Conservation (phyloP, 805 yeast genomes). For the Clavispora carvajalis region DNA sequence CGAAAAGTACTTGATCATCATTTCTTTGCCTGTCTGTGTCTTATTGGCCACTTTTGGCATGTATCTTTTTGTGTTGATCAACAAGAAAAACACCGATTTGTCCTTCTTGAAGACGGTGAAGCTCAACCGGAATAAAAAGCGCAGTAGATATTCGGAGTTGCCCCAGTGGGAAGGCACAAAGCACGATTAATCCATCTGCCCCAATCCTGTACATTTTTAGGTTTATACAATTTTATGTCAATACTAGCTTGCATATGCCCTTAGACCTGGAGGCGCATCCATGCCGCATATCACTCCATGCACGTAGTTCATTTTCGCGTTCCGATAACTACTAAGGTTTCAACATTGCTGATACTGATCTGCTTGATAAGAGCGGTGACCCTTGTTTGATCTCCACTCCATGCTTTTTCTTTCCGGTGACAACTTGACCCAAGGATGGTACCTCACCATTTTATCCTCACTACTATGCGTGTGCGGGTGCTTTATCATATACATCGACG, state of each 20-base stretch:
- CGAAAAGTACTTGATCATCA: constrained; percentile 56
- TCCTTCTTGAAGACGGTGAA: constrained; percentile 31
- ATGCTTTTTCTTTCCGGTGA: not conserved
- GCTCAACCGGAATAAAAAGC: constrained; percentile 21
- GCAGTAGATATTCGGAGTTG: constrained; percentile 21
- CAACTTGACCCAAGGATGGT: constrained; percentile 51
- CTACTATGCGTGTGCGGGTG: constrained; percentile 70
- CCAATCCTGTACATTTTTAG: not conserved
- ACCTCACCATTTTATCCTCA: constrained; percentile 60
- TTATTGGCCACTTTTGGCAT: constrained; percentile 53
- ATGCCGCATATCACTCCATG: not conserved
- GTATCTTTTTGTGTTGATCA: constrained; percentile 58
- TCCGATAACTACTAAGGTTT: not conserved
- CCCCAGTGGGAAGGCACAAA: constrained; percentile 27
- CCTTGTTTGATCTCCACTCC: not conserved
- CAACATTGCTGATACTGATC: not conserved
- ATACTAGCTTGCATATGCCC: not conserved
- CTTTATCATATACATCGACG: constrained; percentile 56
- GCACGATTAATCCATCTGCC: constrained; percentile 3
- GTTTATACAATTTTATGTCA: not conserved
- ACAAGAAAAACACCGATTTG: constrained; percentile 40
- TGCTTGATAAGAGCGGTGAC: not conserved
- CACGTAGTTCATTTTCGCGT: not conserved
- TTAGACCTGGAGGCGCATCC: not conserved
- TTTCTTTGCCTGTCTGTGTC: constrained; percentile 66